Evolutionary conservation across 371 early-diverging fungal species (phyloP).

Genomic region (Haplosporangium sp.): DNA sequence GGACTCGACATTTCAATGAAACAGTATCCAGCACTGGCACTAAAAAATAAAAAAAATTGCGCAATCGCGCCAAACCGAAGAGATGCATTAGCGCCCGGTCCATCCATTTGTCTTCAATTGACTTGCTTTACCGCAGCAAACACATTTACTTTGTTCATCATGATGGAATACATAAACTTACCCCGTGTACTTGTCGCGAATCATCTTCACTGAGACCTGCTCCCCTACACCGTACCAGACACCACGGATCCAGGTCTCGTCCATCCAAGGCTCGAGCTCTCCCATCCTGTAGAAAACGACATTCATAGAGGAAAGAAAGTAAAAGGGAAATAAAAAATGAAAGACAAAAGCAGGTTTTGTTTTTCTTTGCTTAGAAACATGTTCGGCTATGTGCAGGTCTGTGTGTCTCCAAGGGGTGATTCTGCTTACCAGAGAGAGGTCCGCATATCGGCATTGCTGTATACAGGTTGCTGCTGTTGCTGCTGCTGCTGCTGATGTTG

Average conservation of each 20-base stretch:
- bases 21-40: conserved; percentile 77
- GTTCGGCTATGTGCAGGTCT: too few species aligned
- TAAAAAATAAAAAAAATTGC: conserved; percentile 14
- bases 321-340: not conserved
- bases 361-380: too few species aligned
- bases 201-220: conserved; percentile 84
- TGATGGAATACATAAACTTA: conserved; percentile 26
- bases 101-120: not conserved
- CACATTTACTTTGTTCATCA: not conserved
- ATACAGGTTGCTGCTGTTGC: conserved; percentile 21
- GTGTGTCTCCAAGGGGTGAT: not conserved
- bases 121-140: not conserved
- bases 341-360: too few species aligned
- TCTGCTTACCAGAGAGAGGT: conserved; percentile 40
- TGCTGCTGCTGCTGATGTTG: conserved; percentile 21
- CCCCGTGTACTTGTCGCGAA: conserved; percentile 85
- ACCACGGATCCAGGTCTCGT: conserved; percentile 76
- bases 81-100: not conserved
- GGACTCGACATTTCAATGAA: conserved; percentile 76
- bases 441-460: conserved; percentile 21
- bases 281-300: conserved; percentile 72
- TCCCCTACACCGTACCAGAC: conserved; percentile 80
- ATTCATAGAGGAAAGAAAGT: not conserved
- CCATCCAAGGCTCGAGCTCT: conserved; percentile 88
- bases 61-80: not conserved